phyloP scores from a whole-genome alignment of 2,329 filamentous ascomycete species.

The Beauveria sp. region DNA sequence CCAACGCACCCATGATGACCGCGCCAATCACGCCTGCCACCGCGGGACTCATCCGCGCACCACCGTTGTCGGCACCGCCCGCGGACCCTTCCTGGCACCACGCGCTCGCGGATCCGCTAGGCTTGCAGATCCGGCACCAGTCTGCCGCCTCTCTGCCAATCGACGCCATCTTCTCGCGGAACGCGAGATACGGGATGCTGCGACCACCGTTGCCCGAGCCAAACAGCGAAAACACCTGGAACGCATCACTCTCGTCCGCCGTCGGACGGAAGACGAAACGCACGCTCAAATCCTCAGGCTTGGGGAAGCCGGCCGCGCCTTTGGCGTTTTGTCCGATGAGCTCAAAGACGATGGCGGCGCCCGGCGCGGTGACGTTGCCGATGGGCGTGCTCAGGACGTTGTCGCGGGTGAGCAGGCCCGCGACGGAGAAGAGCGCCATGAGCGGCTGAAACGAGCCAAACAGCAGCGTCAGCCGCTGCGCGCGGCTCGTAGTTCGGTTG shows the following conservation, averaged over 20 bases:
- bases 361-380: constrained; percentile 52
- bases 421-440: constrained; percentile 45
- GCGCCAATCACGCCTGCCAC: constrained; percentile 42
- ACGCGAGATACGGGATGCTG: constrained; percentile 31
- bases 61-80: neutral
- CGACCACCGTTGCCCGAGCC: constrained; percentile 24
- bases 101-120: constrained; percentile 18
- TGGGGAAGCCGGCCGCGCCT: constrained; percentile 19
- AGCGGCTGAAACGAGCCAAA: constrained; percentile 50
- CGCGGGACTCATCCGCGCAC: constrained; percentile 23
- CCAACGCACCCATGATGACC: constrained; percentile 28
- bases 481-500: constrained; percentile 32
- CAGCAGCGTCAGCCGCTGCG: constrained; percentile 35
- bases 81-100: constrained; percentile 28
- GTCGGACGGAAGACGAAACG: constrained; percentile 51
- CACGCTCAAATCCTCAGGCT: constrained; percentile 36
- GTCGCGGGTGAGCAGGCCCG: constrained; percentile 37
- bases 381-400: constrained; percentile 39
- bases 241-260: constrained; percentile 27
- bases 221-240: constrained; percentile 35
- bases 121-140: constrained; percentile 39
- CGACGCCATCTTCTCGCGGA: constrained; percentile 28
- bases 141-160: constrained; percentile 25
- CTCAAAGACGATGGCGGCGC: constrained; percentile 70
- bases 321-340: constrained; percentile 28